Evolutionary conservation across 2,329 filamentous ascomycete genomes (phyloP), one percentile per base, ranked within the genome.

Genomic region (Stenocarpella maydis): DNA sequence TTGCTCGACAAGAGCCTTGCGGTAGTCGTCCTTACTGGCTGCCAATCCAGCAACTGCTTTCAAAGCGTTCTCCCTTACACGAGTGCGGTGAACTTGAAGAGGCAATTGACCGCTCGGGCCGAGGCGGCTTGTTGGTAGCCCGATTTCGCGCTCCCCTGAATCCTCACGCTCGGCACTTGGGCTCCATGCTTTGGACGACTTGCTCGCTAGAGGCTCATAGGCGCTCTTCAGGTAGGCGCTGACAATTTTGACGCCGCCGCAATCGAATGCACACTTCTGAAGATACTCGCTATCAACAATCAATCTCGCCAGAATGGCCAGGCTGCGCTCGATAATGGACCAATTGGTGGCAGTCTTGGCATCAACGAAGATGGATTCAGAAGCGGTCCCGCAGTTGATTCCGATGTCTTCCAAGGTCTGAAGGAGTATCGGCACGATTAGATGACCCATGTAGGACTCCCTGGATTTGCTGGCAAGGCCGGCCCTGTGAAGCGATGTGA

Each of bases 31-130:
- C 75, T 94, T 94, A 74, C 91, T 91, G 3, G 92, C 89, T 1
- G 92, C 89, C 63, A 98, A 83, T 2, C 94, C 91, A n/a, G 92
- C 92, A 68, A 98, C 82, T 1, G 94, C 94, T 75, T 91, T 90
- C 21, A 98, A 81, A 1, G 90, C 88, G 61, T 88, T 91, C 78
- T 95, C 92, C 66, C 96, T 89, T 73, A 94, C 87, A 74, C 86
- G 91, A 79, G 95, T 90, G 28, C 90, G 89, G 78, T 97, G 93
- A 73, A 79, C 88, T 76, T 85, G 86, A 74, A 80, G 78, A 2
- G 88, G 85, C 31, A 90, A 84, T 69, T 90, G 85, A 4, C 91
- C 91, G n/a, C 82, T 80, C 14, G 84, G 81, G 8, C 91, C 91
- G 47, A 94, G 82, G 24, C 81, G 84, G 70, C 84, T 80, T 26